These are phyloP conservation scores for Chalciporus piperatus DNA, from an alignment of 768 basidiomycete genomes.

Conservation along the genomic window DNA sequence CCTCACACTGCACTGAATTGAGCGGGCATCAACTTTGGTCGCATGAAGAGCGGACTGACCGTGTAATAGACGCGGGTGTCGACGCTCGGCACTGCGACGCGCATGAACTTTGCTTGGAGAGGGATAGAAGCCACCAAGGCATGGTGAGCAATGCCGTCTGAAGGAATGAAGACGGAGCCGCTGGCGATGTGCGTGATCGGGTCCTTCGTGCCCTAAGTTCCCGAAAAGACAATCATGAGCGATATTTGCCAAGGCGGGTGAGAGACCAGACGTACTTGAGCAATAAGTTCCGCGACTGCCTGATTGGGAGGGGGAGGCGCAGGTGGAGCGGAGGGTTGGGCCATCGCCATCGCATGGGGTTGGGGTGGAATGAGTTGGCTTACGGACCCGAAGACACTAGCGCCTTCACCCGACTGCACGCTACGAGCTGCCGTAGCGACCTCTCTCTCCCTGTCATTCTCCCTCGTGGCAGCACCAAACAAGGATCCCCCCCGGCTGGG, in stretches of 20 bases:
- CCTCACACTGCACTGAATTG: slow-evolving; percentile 14
- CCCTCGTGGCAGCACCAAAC: too few relatives aligned
- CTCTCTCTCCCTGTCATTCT: too few relatives aligned
- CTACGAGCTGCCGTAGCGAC: too few relatives aligned
- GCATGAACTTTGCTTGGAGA: slow-evolving; percentile 21
- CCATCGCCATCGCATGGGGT: too few relatives aligned
- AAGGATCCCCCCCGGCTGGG: too few relatives aligned
- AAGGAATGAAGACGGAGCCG: slow-evolving; percentile 15
- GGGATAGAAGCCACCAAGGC: slow-evolving; percentile 21
- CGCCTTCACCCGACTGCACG: too few relatives aligned
- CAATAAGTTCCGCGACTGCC: slow-evolving; percentile 11
- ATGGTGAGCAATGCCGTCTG: slow-evolving; percentile 11
- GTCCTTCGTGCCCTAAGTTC: slow-evolving; percentile 14
- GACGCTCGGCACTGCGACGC: slow-evolving; percentile 20
- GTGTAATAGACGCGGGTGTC: slow-evolving; percentile 20
- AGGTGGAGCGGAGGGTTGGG: neutral
- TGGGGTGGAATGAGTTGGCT: too few relatives aligned
- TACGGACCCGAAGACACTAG: too few relatives aligned
- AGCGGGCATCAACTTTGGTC: neutral
- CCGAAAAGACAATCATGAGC: neutral
- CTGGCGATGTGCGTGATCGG: slow-evolving; percentile 18
- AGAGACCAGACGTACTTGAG: slow-evolving; percentile 4
- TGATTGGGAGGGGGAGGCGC: neutral
- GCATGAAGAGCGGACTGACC: neutral
- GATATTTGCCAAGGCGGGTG: neutral